Conservation (phyloP, 352 stramenopile genomes). For the Thraustochytrium striatum region DNA sequence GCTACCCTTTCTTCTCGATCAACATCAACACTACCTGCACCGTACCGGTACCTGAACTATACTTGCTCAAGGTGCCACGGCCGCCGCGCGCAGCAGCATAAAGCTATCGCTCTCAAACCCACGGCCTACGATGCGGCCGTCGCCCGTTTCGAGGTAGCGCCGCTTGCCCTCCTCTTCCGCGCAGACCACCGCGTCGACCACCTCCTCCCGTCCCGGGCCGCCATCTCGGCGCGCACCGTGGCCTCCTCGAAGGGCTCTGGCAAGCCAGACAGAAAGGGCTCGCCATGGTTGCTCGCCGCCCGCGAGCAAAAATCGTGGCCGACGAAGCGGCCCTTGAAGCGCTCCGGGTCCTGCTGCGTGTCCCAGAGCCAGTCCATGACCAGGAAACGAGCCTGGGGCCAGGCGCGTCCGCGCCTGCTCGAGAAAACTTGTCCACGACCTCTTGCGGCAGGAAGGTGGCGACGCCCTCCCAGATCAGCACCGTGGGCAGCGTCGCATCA, state of each 20-base stretch:
- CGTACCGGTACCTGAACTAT: too few relatives aligned
- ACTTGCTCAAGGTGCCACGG: too few relatives aligned
- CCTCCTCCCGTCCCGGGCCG: not conserved
- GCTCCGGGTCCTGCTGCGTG: not conserved
- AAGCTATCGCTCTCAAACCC: not conserved
- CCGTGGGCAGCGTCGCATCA: not conserved
- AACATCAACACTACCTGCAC: too few relatives aligned
- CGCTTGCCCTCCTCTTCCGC: not conserved
- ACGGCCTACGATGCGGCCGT: not conserved
- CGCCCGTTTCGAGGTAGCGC: not conserved
- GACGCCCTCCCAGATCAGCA: not conserved
- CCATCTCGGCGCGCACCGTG: not conserved
- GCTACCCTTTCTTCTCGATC: too few relatives aligned
- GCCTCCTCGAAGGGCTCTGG: not conserved
- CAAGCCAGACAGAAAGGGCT: not conserved
- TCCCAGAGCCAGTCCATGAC: slow-evolving; percentile 2
- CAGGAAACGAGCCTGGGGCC: not conserved
- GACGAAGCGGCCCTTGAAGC: not conserved
- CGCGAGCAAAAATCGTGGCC: not conserved
- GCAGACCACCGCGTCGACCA: not conserved
- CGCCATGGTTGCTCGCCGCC: not conserved
- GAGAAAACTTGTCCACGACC: not conserved
- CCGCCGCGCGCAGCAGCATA: not conserved
- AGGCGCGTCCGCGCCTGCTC: not conserved
- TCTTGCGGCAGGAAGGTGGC: not conserved